Conservation (phyloP, 495 filamentous ascomycete genomes). For the Lasiosphaeriaceae sp. region DNA sequence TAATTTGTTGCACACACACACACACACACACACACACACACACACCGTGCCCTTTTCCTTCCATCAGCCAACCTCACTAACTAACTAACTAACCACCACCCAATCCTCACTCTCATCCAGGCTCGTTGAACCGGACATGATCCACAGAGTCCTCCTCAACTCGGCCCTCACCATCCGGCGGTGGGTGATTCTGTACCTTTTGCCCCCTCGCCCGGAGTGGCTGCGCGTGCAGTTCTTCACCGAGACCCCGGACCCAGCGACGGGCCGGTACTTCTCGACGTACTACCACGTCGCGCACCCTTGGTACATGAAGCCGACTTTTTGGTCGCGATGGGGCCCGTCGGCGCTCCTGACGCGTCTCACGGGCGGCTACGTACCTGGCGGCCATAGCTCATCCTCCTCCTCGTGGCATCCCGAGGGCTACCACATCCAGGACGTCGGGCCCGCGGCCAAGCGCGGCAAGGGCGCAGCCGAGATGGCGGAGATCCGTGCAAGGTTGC, state of each 20-base stretch:
- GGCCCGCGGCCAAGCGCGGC: conserved; percentile 49
- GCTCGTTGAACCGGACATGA: neutral
- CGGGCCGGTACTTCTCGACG: conserved; percentile 35
- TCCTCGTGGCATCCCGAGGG: conserved; percentile 37
- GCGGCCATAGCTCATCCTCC: conserved; percentile 42
- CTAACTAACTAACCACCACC: no score
- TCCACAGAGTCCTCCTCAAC: conserved; percentile 8
- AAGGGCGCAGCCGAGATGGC: conserved; percentile 47
- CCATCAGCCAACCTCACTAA: neutral
- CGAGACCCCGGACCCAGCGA: conserved; percentile 28
- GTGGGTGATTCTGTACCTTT: conserved; percentile 46
- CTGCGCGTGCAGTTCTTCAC: conserved; percentile 35
- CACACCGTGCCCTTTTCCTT: neutral
- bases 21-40: no score
- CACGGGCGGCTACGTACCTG: conserved; percentile 52
- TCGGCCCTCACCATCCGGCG: conserved; percentile 39
- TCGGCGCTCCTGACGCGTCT: conserved; percentile 46
- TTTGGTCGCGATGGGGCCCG: conserved; percentile 53
- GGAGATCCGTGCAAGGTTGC: conserved; percentile 14
- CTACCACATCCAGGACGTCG: conserved; percentile 50
- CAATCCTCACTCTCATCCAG: neutral
- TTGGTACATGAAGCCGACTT: conserved; percentile 56
- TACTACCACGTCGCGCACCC: conserved; percentile 25
- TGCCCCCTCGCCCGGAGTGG: conserved; percentile 22
- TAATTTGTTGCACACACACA: neutral